A percentile compares a stretch with the other conserved stretches of the same genome.
Conservation (phyloP, 495 filamentous ascomycete genomes). For the Talaromyces stipitatus region DNA sequence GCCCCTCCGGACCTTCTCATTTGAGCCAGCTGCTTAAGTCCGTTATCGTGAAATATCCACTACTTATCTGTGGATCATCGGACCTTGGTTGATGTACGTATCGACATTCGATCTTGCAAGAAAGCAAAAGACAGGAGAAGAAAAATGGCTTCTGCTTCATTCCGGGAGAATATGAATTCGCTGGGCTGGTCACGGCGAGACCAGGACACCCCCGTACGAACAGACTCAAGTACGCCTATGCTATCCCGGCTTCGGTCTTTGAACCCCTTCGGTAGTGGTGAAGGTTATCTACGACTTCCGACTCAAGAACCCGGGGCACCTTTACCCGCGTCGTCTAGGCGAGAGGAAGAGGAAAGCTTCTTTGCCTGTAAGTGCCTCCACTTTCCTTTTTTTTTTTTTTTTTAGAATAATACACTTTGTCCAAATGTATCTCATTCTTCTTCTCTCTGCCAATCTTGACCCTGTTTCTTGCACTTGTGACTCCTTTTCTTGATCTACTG, state of each 20-base stretch:
- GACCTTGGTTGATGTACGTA: background rate
- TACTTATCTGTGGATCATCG: constrained; percentile 1
- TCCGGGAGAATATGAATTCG: constrained; percentile 89
- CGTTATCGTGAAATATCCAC: background rate
- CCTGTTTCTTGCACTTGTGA: constrained; percentile 13
- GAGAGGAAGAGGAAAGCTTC: constrained; percentile 93
- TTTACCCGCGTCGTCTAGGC: constrained; percentile 72
- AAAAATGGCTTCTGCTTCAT: constrained; percentile 82
- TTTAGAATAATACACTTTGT: no score
- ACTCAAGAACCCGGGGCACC: constrained; percentile 84
- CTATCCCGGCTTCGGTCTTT: constrained; percentile 73
- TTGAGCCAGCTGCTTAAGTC: no score
- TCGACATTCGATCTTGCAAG: background rate
- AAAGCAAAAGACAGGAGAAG: background rate
- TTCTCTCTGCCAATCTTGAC: background rate
- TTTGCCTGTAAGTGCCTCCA: constrained; percentile 77
- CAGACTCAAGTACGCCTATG: constrained; percentile 64
- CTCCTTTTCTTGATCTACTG: background rate
- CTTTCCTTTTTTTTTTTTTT: background rate
- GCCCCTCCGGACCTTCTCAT: no score
- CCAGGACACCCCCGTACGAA: constrained; percentile 69
- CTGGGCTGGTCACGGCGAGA: constrained; percentile 91
- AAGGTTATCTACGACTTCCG: constrained; percentile 85
- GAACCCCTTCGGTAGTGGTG: constrained; percentile 78
- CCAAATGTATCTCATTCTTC: background rate